Conservation (phyloP, 1,284 basidiomycete genomes). For the Papiliotrema flavescens region DNA sequence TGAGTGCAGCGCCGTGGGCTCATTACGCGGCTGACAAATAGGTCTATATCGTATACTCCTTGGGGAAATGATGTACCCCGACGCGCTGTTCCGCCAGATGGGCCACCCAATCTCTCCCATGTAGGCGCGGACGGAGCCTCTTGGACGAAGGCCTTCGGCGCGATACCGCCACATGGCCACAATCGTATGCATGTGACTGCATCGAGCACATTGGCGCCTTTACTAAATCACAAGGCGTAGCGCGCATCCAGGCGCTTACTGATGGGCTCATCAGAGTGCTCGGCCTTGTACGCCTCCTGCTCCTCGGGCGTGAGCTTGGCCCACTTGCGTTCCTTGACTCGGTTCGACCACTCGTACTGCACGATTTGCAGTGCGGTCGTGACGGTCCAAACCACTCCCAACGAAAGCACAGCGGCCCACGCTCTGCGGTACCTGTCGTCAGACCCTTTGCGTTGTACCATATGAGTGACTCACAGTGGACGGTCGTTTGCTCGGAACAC, state of each 20-base stretch:
- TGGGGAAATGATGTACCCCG: too few species aligned
- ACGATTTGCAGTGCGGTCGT: neutral
- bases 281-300: neutral
- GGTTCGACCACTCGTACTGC: conserved; percentile 1
- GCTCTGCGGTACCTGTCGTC: neutral
- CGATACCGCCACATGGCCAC: too few species aligned
- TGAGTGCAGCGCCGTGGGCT: conserved; percentile 10
- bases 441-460: neutral
- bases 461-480: neutral
- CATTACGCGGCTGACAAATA: too few species aligned
- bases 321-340: conserved; percentile 1
- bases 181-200: too few species aligned
- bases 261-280: neutral
- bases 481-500: neutral
- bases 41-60: too few species aligned
- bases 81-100: too few species aligned
- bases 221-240: neutral
- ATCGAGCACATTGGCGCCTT: too few species aligned
- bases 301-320: neutral
- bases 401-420: conserved; percentile 2
- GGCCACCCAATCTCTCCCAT: too few species aligned
- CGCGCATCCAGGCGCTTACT: neutral
- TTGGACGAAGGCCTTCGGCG: too few species aligned
- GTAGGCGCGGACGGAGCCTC: too few species aligned
- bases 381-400: neutral